Evolutionary conservation across 1,284 basidiomycete genomes (phyloP), one percentile per base, ranked within the genome.

Genomic region (Trametes hirsuta): DNA sequence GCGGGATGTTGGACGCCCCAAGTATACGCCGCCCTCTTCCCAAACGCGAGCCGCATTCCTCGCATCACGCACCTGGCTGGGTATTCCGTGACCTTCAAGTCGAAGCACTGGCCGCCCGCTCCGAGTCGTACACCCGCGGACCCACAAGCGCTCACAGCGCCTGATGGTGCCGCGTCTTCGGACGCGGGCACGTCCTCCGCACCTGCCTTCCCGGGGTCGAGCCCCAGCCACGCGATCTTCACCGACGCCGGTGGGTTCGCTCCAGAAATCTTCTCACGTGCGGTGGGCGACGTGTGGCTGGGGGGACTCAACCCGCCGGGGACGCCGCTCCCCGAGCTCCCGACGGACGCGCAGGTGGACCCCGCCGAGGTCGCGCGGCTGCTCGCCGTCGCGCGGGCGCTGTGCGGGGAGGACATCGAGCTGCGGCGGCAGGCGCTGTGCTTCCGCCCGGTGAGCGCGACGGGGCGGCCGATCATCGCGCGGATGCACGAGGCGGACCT

Each of bases 1-100:
- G 82, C 84, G 2, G 86, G 86, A 1, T 86, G 86, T 3, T 89
- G 87, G 87, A 85, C 85, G 0, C 85, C 86, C 0, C 70, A 71
- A 46, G 76, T 88, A 8, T 77, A 84, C 41, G 64, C 70, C 22
- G 71, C 78, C 55, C 75, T 89, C 24, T 79, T 87, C 61, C 79
- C 83, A 2, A 64, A 72, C 53, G 71, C 74, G 34, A 62, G 60
- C 47, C 66, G 69, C 42, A 66, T 71, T n/a, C 72, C 74, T 24
- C 67, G 69, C 24, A 68, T 75, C 55, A 68, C 67, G 22, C 67
- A 69, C 41, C 70, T 73, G 61, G 74, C 72, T 6, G 75, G 73
- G 18, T 71, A 72, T 59, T 74, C 70, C 18, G 49, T 74, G 53
- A 67, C 70, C 55, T 57, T 74, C 49, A 69, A 66, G 63, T 71